Percentiles rank a stretch among this genome's conserved stretches.
Evolutionary conservation across 345 rosid genomes (phyloP).

Genomic region (Sapria himalayana): DNA sequence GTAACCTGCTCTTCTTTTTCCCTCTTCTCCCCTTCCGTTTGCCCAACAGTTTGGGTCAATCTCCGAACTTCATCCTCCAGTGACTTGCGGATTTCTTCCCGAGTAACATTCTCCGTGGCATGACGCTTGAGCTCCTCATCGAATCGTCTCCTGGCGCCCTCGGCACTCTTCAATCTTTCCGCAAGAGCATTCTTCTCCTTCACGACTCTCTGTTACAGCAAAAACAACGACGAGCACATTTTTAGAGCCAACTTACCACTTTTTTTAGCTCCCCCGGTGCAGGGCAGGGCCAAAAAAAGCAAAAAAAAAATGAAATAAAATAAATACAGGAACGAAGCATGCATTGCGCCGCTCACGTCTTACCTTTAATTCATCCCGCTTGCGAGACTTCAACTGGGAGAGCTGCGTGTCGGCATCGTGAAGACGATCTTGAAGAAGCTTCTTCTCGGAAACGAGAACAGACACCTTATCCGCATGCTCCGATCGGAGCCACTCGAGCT

Average conservation of each 20-base stretch:
- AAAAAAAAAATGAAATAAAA: background rate
- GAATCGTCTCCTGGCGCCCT: slow-evolving; percentile 74
- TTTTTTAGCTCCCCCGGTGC: too few relatives aligned
- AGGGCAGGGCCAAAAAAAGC: too few relatives aligned
- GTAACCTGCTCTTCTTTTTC: slow-evolving; percentile 87
- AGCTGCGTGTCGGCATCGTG: slow-evolving; percentile 84
- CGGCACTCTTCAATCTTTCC: slow-evolving; percentile 74
- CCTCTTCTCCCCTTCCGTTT: slow-evolving; percentile 84
- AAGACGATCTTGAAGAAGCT: slow-evolving; percentile 73
- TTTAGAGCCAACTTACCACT: too few relatives aligned
- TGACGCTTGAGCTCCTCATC: slow-evolving; percentile 78
- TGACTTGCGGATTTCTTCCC: slow-evolving; percentile 78
- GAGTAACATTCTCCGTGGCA: slow-evolving; percentile 64
- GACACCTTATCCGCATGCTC: slow-evolving; percentile 72
- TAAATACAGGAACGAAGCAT: too few relatives aligned
- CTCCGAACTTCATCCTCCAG: slow-evolving; percentile 75
- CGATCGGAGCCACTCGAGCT: slow-evolving; percentile 91
- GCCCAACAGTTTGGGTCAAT: slow-evolving; percentile 70
- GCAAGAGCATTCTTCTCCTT: slow-evolving; percentile 89
- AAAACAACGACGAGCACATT: slow-evolving; percentile 1
- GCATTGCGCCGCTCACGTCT: too few relatives aligned
- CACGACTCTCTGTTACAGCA: slow-evolving; percentile 40
- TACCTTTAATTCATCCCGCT: slow-evolving; percentile 95
- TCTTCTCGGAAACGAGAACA: slow-evolving; percentile 58
- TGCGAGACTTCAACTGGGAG: slow-evolving; percentile 68